These are phyloP conservation scores for Aphanomyces invadans DNA, from an alignment of 352 stramenopile genomes.

Conservation along the genomic window DNA sequence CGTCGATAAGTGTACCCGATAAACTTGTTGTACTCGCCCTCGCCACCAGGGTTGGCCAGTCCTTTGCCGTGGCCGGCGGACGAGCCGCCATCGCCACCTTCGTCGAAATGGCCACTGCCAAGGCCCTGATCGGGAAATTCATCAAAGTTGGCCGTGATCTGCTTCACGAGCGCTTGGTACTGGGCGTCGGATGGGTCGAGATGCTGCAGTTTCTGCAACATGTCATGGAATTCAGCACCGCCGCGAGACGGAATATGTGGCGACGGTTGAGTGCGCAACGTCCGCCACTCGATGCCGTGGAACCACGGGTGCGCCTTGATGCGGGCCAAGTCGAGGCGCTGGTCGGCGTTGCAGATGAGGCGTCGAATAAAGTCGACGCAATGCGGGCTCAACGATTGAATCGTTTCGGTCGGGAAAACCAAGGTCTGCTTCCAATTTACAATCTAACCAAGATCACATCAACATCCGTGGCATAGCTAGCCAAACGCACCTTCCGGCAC, in stretches of 20 bases:
- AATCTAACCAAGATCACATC: constrained; percentile 29
- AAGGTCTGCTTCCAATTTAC: constrained; percentile 85
- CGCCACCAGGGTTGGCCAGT: constrained; percentile 7
- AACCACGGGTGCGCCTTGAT: constrained; percentile 98
- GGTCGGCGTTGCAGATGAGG: constrained; percentile 92
- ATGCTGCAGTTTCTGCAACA: constrained; percentile 87
- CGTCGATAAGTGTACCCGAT: constrained; percentile 89
- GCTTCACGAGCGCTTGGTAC: constrained; percentile 86
- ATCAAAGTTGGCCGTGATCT: constrained; percentile 96
- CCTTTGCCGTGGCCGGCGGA: background rate
- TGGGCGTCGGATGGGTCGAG: constrained; percentile 46
- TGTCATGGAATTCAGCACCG: constrained; percentile 84
- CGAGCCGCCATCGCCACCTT: constrained; percentile 27
- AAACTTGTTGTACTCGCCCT: constrained; percentile 75
- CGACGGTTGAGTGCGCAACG: constrained; percentile 69
- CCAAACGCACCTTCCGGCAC: constrained; percentile 91
- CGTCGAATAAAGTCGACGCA: constrained; percentile 90
- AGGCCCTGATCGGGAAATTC: constrained; percentile 89
- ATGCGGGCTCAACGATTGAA: constrained; percentile 50
- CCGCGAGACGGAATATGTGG: constrained; percentile 84
- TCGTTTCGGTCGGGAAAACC: constrained; percentile 61
- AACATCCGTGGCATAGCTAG: background rate
- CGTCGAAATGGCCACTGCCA: constrained; percentile 35
- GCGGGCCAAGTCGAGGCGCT: constrained; percentile 92
- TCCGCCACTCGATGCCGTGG: constrained; percentile 87